Percentiles rank a stretch among this genome's conserved stretches.
Conservation (phyloP, 768 basidiomycete genomes). For the Sarcomyxa edulis region DNA sequence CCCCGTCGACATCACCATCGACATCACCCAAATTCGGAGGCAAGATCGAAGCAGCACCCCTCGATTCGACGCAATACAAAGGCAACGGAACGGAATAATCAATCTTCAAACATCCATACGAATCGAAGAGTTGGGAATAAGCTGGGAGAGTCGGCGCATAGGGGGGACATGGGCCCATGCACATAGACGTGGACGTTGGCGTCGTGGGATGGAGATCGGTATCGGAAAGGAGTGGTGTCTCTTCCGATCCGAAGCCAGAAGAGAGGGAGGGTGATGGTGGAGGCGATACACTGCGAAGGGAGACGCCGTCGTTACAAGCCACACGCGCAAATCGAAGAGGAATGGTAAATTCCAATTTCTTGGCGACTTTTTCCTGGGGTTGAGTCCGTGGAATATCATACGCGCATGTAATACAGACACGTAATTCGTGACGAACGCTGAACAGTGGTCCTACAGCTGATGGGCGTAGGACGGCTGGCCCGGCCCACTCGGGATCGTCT, state of each 20-base stretch:
- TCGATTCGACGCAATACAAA: too few relatives aligned
- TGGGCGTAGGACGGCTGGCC: slow-evolving; percentile 34
- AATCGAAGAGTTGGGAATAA: slow-evolving; percentile 74
- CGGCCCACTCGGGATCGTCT: slow-evolving; percentile 31
- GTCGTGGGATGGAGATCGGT: too few relatives aligned
- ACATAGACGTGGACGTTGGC: too few relatives aligned
- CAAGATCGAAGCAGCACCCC: too few relatives aligned
- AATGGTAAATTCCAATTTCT: slow-evolving; percentile 37
- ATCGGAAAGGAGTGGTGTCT: too few relatives aligned
- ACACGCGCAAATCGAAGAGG: slow-evolving; percentile 46
- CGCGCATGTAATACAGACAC: slow-evolving; percentile 47
- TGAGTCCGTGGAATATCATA: slow-evolving; percentile 49
- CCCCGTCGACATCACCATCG: too few relatives aligned
- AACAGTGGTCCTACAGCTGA: slow-evolving; percentile 51
- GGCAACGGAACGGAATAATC: slow-evolving; percentile 61
- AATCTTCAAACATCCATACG: slow-evolving; percentile 67
- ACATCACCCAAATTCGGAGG: too few relatives aligned
- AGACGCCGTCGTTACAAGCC: too few relatives aligned
- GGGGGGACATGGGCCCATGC: too few relatives aligned
- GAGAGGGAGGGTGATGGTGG: slow-evolving; percentile 9
- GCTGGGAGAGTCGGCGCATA: slow-evolving; percentile 51
- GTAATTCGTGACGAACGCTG: slow-evolving; percentile 47
- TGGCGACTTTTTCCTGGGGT: slow-evolving; percentile 22
- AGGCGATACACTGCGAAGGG: slow-evolving; percentile 21
- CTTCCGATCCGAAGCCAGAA: too few relatives aligned